Evolutionary conservation across 2,329 filamentous ascomycete species (phyloP).

Genomic region (Penicillium occitanis): DNA sequence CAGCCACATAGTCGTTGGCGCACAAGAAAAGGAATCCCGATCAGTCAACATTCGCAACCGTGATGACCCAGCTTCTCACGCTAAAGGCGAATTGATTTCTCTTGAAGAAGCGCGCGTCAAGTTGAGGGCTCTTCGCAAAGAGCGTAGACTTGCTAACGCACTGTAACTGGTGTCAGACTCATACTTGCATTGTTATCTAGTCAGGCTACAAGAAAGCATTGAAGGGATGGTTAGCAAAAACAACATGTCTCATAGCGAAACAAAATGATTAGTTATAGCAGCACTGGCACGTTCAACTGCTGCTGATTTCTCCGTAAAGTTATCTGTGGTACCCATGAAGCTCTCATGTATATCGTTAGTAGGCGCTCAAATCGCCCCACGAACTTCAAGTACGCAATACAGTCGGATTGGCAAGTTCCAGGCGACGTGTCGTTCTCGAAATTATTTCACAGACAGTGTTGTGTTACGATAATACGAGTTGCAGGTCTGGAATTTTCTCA

Average conservation of each 20-base stretch:
- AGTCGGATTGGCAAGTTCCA: not conserved
- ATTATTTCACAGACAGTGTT: not conserved
- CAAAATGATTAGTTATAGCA: not conserved
- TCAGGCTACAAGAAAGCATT: not conserved
- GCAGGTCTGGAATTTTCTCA: too few relatives aligned
- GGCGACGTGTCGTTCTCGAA: not conserved
- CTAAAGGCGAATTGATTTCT: constrained; percentile 61
- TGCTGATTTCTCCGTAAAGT: not conserved
- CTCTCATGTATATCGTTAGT: not conserved
- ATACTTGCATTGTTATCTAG: not conserved
- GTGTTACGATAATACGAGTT: too few relatives aligned
- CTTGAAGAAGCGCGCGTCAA: constrained; percentile 59
- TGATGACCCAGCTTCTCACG: constrained; percentile 62
- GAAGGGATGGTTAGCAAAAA: not conserved
- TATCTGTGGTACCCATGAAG: not conserved
- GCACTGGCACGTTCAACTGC: not conserved
- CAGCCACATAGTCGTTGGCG: constrained; percentile 56
- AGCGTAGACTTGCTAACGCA: constrained; percentile 45
- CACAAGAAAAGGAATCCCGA: constrained; percentile 59
- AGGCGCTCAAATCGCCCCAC: not conserved
- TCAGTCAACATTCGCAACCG: constrained; percentile 65
- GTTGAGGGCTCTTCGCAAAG: constrained; percentile 49
- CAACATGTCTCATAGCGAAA: not conserved
- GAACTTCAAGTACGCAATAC: not conserved
- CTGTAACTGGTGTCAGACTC: constrained; percentile 28